phyloP scores from a whole-genome alignment of 495 filamentous ascomycete genomes.

The Cercophora newfieldiana region DNA sequence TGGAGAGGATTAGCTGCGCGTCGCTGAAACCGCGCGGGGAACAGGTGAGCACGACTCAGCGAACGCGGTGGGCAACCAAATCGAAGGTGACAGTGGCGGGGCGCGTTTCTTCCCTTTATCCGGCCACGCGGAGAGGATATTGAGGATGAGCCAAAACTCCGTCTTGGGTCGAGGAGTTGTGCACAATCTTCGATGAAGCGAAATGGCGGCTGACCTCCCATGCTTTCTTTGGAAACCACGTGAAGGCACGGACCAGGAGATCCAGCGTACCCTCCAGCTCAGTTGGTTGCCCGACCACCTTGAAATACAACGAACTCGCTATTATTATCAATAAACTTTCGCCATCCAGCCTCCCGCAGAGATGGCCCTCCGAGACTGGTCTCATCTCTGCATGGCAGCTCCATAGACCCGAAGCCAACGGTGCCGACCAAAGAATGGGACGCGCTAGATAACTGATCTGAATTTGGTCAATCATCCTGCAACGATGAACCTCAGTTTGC shows the following conservation, averaged over 20 bases:
- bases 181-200: neutral
- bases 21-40: neutral
- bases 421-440: neutral
- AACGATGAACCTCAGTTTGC: no score
- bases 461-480: no score
- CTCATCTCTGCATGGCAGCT: neutral
- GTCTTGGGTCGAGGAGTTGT: neutral
- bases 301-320: no score
- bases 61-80: neutral
- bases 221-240: neutral
- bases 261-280: neutral
- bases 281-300: neutral
- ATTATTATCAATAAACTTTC: neutral
- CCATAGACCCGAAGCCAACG: neutral
- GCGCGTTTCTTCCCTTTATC: neutral
- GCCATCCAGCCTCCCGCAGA: neutral
- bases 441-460: no score
- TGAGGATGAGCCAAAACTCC: neutral
- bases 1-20: neutral
- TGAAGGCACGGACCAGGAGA: neutral
- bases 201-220: neutral
- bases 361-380: neutral
- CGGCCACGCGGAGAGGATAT: slow-evolving; percentile 1
- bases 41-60: slow-evolving; percentile 11
- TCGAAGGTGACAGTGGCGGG: neutral